Conservation (phyloP, 1,284 basidiomycete species). For the Sporisorium iseilematis-ciliati region DNA sequence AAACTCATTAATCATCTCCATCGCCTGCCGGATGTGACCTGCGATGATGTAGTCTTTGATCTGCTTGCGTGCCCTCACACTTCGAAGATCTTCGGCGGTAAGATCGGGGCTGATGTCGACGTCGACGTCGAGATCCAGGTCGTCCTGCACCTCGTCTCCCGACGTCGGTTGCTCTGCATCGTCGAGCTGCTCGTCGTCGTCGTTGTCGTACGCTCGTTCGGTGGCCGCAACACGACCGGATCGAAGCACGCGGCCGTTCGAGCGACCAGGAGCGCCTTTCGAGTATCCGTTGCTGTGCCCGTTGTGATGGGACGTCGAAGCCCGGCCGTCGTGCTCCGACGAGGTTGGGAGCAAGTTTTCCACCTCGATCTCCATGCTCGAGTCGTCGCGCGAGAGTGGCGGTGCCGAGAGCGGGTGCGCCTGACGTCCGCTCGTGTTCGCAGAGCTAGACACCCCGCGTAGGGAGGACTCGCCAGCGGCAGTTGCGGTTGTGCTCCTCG, state of each 20-base stretch:
- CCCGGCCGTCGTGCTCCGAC: constrained; percentile 23
- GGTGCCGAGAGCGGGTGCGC: constrained; percentile 58
- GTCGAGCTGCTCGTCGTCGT: constrained; percentile 28
- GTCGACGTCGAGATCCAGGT: constrained; percentile 27
- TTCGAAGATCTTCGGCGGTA: constrained; percentile 35
- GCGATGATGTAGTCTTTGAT: constrained; percentile 77
- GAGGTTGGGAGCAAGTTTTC: constrained; percentile 52
- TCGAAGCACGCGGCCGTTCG: constrained; percentile 11
- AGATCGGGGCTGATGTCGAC: constrained; percentile 46
- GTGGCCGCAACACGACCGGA: constrained; percentile 6
- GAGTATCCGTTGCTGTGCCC: constrained; percentile 32
- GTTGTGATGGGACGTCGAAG: constrained; percentile 7
- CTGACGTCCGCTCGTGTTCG: constrained; percentile 28
- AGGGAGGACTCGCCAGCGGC: neutral
- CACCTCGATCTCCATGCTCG: constrained; percentile 60
- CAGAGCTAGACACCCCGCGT: neutral
- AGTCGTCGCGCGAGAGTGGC: constrained; percentile 58
- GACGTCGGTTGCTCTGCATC: constrained; percentile 29
- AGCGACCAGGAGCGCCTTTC: constrained; percentile 17
- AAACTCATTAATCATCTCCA: constrained; percentile 74
- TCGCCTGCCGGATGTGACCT: constrained; percentile 80
- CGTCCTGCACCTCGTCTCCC: constrained; percentile 23
- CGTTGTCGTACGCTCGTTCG: constrained; percentile 9
- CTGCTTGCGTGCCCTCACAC: constrained; percentile 62
- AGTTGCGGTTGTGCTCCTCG: constrained; percentile 7